A percentile compares a stretch with the other conserved stretches of the same genome.
Conservation (phyloP, 805 yeast species). For the Ogataea methylovora region DNA sequence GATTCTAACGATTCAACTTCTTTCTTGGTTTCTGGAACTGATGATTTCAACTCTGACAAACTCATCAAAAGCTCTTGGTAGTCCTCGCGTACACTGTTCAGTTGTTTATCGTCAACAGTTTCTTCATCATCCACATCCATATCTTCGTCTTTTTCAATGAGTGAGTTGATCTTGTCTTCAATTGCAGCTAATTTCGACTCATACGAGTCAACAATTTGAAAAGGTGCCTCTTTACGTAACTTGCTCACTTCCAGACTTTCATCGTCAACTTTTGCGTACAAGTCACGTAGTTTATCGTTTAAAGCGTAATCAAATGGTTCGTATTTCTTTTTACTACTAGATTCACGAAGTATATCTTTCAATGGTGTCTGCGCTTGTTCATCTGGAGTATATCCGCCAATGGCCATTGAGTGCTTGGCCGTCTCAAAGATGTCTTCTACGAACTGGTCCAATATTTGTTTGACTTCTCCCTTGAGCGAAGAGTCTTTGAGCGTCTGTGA, state of each 20-base stretch:
- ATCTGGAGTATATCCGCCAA: too few relatives aligned
- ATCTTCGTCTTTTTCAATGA: not conserved
- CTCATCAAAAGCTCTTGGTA: constrained; percentile 12
- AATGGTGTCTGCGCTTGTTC: constrained; percentile 8
- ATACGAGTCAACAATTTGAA: constrained; percentile 28
- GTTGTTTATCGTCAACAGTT: not conserved
- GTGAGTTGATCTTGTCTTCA: constrained; percentile 7
- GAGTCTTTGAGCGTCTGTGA: constrained; percentile 22
- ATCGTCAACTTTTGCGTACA: constrained; percentile 54
- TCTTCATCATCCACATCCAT: not conserved
- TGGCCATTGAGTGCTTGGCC: constrained; percentile 44
- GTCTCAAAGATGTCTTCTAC: constrained; percentile 48
- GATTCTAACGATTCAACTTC: not conserved
- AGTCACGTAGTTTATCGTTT: constrained; percentile 49
- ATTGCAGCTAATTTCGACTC: constrained; percentile 18
- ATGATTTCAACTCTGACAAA: constrained; percentile 26
- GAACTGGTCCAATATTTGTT: constrained; percentile 34
- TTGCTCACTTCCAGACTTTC: constrained; percentile 50
- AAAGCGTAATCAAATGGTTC: constrained; percentile 68
- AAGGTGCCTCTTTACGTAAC: constrained; percentile 47
- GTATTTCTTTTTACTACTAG: constrained; percentile 26
- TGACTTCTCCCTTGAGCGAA: constrained; percentile 36
- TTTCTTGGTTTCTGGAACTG: constrained; percentile 27
- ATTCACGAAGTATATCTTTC: not conserved
- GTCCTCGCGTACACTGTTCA: constrained; percentile 19